Evolutionary conservation across 192 early-diverging fungal species (phyloP).

Genomic region (Backusella luteola): DNA sequence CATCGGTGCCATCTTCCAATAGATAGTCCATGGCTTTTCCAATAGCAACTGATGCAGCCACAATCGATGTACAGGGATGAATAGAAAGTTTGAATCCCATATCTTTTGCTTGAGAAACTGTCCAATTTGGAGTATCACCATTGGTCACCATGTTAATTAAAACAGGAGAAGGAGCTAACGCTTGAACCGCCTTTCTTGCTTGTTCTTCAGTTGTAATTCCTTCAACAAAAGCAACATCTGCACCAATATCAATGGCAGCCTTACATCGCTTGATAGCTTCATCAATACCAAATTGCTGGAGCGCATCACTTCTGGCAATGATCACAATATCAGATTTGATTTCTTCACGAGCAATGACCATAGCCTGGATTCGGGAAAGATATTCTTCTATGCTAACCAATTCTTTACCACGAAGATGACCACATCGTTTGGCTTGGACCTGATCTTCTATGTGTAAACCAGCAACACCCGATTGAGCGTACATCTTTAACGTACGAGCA

Average conservation of each 20-base stretch:
- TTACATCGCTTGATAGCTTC: slow-evolving; percentile 20
- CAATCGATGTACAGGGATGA: slow-evolving; percentile 14
- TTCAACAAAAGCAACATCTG: slow-evolving; percentile 21
- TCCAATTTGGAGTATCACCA: slow-evolving; percentile 24
- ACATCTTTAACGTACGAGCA: slow-evolving; percentile 26
- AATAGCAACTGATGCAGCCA: slow-evolving; percentile 17
- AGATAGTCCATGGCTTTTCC: slow-evolving; percentile 19
- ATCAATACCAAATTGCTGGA: slow-evolving; percentile 18
- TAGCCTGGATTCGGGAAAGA: slow-evolving; percentile 14
- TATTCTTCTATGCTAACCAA: slow-evolving; percentile 12
- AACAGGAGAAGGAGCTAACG: slow-evolving; percentile 13
- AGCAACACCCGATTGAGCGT: slow-evolving; percentile 22
- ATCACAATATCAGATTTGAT: slow-evolving; percentile 21
- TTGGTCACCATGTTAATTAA: slow-evolving; percentile 20
- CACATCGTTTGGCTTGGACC: slow-evolving; percentile 20
- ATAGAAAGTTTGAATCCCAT: slow-evolving; percentile 18
- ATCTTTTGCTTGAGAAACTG: slow-evolving; percentile 11
- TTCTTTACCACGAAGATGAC: slow-evolving; percentile 24
- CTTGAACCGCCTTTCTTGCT: slow-evolving; percentile 6
- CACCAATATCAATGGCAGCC: slow-evolving; percentile 11
- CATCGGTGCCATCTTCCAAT: slow-evolving; percentile 15
- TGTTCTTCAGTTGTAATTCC: slow-evolving; percentile 20
- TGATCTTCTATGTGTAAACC: slow-evolving; percentile 30
- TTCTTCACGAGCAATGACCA: slow-evolving; percentile 16
- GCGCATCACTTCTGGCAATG: slow-evolving; percentile 26